Evolutionary conservation across 2,329 filamentous ascomycete species (phyloP).

Genomic region (Zasmidium angulare): DNA sequence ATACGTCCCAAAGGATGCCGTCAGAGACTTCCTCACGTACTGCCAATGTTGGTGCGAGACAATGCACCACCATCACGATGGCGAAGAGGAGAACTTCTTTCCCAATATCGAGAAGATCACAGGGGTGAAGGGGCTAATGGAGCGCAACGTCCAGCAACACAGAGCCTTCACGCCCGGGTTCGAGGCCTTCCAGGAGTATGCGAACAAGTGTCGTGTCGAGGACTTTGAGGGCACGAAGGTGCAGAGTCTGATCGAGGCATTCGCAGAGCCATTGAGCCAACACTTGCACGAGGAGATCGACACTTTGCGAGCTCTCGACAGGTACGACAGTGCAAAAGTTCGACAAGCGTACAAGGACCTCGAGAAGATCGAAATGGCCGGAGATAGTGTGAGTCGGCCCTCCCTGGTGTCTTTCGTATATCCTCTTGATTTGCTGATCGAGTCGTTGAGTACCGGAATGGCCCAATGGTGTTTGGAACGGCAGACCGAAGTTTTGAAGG

Average conservation of each 20-base stretch:
- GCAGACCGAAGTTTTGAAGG: background rate
- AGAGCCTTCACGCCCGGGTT: background rate
- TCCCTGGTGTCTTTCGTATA: background rate
- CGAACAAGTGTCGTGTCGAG: background rate
- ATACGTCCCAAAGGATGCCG: background rate
- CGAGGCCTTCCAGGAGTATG: background rate
- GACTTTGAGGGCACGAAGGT: background rate
- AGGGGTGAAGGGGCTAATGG: background rate
- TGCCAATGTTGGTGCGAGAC: background rate
- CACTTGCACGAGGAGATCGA: background rate
- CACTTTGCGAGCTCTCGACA: background rate
- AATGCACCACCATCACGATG: background rate
- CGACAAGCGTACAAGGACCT: background rate
- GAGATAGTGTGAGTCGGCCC: background rate
- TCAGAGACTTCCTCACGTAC: background rate
- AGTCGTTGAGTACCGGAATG: background rate
- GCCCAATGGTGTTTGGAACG: background rate
- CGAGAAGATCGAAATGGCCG: background rate
- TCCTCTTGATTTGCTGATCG: background rate
- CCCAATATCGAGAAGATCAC: background rate
- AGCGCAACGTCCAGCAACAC: background rate
- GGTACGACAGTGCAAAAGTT: background rate
- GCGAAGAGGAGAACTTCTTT: background rate
- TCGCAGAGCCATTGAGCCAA: background rate
- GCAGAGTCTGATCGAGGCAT: background rate